A percentile compares a stretch with the other conserved stretches of the same genome.
Evolutionary conservation across 1,284 basidiomycete species (phyloP).

Genomic region (Porodaedalea pini): DNA sequence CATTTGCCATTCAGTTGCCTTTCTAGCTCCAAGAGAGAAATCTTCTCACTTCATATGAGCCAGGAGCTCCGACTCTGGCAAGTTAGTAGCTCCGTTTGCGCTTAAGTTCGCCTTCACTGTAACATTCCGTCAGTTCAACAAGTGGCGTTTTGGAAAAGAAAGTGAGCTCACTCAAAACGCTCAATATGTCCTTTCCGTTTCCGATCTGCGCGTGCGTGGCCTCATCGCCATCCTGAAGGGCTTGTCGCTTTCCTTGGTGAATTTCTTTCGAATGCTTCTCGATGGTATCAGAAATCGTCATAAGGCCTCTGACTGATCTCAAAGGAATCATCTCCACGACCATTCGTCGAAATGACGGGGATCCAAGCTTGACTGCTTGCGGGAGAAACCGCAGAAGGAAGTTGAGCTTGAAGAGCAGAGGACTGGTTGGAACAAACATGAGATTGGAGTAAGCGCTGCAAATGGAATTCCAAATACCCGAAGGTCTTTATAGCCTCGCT

Average conservation of each 20-base stretch:
- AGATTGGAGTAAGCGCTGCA: no score
- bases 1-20: no score
- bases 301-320: not conserved
- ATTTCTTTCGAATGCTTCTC: conserved; percentile 17
- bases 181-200: conserved; percentile 33
- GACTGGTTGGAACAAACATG: not conserved
- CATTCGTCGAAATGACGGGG: conserved; percentile 10
- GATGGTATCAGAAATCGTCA: conserved; percentile 11
- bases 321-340: conserved; percentile 8
- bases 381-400: conserved; percentile 12
- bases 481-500: conserved; percentile 11
- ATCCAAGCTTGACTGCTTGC: conserved; percentile 8
- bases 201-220: conserved; percentile 27
- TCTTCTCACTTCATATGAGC: conserved; percentile 35
- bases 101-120: conserved; percentile 31
- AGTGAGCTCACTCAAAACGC: conserved; percentile 32
- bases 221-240: conserved; percentile 26
- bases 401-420: not conserved
- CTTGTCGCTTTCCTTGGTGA: conserved; percentile 24
- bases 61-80: conserved; percentile 31
- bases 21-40: not conserved
- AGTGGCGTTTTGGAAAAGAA: conserved; percentile 18
- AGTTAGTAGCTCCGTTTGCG: conserved; percentile 28
- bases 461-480: no score
- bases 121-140: no score